These are phyloP conservation scores for Ogataea haglerorum DNA, from an alignment of 805 yeast genomes.

Conservation along the genomic window DNA sequence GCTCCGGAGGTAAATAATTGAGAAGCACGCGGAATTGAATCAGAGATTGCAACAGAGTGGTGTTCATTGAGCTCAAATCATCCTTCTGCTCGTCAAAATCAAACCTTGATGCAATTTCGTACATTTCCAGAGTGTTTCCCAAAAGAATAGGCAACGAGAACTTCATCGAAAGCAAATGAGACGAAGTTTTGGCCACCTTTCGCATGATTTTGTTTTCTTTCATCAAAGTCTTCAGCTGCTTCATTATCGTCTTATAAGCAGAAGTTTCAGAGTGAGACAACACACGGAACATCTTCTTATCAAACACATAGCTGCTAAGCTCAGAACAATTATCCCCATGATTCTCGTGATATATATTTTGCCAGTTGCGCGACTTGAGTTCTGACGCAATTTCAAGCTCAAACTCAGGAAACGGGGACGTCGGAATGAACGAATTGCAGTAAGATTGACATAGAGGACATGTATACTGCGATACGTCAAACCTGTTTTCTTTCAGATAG, in stretches of 20 bases:
- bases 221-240: slow-evolving; percentile 21
- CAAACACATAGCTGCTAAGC: slow-evolving; percentile 29
- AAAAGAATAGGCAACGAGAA: slow-evolving; percentile 28
- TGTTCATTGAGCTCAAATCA: slow-evolving; percentile 18
- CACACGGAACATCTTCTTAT: slow-evolving; percentile 25
- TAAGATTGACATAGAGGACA: slow-evolving; percentile 52
- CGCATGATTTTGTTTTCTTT: slow-evolving; percentile 16
- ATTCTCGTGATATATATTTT: slow-evolving; percentile 25
- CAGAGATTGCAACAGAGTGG: slow-evolving; percentile 38
- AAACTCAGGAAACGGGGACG: slow-evolving; percentile 31
- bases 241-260: slow-evolving; percentile 18
- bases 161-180: slow-evolving; percentile 12
- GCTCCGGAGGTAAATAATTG: slow-evolving; percentile 20
- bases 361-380: slow-evolving; percentile 17
- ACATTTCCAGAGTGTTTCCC: slow-evolving; percentile 52
- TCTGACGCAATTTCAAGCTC: slow-evolving; percentile 22
- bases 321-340: slow-evolving; percentile 31
- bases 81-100: slow-evolving; percentile 21
- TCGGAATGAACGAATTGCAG: slow-evolving; percentile 45
- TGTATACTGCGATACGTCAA: slow-evolving; percentile 26
- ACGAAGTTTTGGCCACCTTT: slow-evolving; percentile 11
- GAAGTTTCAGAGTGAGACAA: slow-evolving; percentile 21
- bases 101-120: slow-evolving; percentile 57
- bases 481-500: slow-evolving; percentile 26
- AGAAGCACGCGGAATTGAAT: slow-evolving; percentile 39